These are phyloP conservation scores for Gaeumannomyces tritici DNA, from an alignment of 2,329 filamentous ascomycete genomes.

Conservation along the genomic window DNA sequence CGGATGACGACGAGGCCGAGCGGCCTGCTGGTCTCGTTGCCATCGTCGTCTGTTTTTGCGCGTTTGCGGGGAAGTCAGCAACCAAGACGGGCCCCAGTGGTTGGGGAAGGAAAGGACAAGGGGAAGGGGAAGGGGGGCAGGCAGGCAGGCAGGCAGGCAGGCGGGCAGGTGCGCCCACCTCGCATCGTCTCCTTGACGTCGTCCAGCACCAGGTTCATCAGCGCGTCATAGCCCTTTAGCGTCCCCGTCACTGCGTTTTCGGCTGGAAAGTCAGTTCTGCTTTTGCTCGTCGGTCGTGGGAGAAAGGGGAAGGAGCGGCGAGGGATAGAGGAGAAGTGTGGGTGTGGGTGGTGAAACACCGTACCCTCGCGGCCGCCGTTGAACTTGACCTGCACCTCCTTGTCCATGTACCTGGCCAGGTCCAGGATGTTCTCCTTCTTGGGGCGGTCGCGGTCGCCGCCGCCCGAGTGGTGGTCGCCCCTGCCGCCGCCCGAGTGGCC, in stretches of 20 bases:
- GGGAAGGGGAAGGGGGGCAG: not conserved
- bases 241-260: conserved; percentile 68
- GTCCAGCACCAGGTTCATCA: conserved; percentile 97
- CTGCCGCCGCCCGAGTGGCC: not conserved
- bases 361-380: conserved; percentile 85
- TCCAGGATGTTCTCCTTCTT: conserved; percentile 99
- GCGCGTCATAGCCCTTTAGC: conserved; percentile 89
- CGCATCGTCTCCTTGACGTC: conserved; percentile 84
- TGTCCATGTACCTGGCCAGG: conserved; percentile 92
- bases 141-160: no score
- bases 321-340: not conserved
- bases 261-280: not conserved
- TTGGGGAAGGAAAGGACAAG: conserved; percentile 1
- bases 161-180: conserved; percentile 40
- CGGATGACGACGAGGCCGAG: conserved; percentile 84
- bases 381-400: conserved; percentile 91
- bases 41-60: conserved; percentile 71
- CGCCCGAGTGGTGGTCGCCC: conserved; percentile 17
- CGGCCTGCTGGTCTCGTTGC: conserved; percentile 71
- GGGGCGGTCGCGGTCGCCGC: conserved; percentile 54
- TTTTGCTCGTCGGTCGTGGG: no score
- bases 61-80: not conserved
- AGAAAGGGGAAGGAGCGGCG: not conserved
- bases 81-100: not conserved
- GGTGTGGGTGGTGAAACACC: conserved; percentile 15